Evolutionary conservation across 805 yeast genomes (phyloP), one percentile per base, ranked within the genome.

Genomic region (Kodamaea hsintzibuensis): DNA sequence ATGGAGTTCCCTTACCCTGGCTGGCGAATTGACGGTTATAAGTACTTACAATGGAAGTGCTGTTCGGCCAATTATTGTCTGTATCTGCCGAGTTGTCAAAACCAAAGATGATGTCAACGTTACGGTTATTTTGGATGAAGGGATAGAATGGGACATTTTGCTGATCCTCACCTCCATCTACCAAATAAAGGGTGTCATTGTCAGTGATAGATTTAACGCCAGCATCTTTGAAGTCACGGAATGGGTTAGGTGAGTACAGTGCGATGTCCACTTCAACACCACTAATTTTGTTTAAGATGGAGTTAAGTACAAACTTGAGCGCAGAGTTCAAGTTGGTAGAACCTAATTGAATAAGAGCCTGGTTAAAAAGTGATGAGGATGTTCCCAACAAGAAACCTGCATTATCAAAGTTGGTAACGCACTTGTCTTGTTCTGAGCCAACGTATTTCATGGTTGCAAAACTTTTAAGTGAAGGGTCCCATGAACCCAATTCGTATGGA

Each of bases 151-250:
- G 79, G 8, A 76, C 64, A 48, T 74, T 74, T 52, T 75, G 79
- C n/a, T 55, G 56, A 57, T 75, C 80, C 62, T 73, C 78, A 22
- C 79, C 76, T 5, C 79, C 80, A 54, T 76, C 80, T 1, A 72
- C 78, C 48, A 76, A 63, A 56, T 55, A 70, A 42, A 76, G 63
- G 0, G 75, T 65, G 9, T 69, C 59, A 54, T 71, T 69, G 7
- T 57, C 49, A 27, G 68, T 63, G 42, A 66, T 66, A 44, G 60
- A 47, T 49, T 56, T 48, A 35, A 57, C 57, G 1, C 55, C 56
- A 2, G 67, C 66, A 16, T 59, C 58, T 4, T 55, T 60, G 6
- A 60, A 63, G 43, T 55, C 52, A 42, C 58, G 57, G 58, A 75
- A 76, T 7, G 80, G 79, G 57, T 76, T 76, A 9, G 80, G 80